Conservation (phyloP, 2,329 filamentous ascomycete species). For the Xylariomycetidae sp. region DNA sequence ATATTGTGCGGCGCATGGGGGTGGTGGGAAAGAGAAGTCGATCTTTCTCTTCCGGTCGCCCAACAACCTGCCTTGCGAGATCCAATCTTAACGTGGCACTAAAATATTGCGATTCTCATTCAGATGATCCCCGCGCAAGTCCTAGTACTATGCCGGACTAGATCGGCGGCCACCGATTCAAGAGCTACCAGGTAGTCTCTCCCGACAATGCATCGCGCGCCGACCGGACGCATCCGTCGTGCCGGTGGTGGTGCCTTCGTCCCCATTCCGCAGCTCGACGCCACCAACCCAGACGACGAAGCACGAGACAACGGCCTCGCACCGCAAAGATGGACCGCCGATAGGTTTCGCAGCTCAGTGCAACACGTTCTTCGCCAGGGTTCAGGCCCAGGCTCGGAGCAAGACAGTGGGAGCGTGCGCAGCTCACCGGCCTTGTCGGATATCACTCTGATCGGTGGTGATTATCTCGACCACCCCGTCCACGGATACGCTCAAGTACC, state of each 20-base stretch:
- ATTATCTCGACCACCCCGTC: constrained; percentile 17
- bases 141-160: constrained; percentile 3
- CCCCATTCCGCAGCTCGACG: constrained; percentile 17
- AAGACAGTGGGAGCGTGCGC: constrained; percentile 4
- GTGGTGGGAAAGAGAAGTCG: too few species aligned
- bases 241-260: constrained; percentile 10
- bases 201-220: constrained; percentile 10
- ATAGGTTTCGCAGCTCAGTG: constrained; percentile 16
- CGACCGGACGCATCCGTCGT: constrained; percentile 7
- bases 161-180: constrained; percentile 1
- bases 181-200: constrained; percentile 3
- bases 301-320: constrained; percentile 2
- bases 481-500: constrained; percentile 17
- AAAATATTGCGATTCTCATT: neutral
- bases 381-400: constrained; percentile 3
- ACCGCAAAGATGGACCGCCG: constrained; percentile 7
- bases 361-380: constrained; percentile 15
- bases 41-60: too few species aligned
- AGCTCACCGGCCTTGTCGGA: constrained; percentile 20
- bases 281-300: constrained; percentile 5
- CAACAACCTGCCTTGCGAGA: neutral
- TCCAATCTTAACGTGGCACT: neutral
- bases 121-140: neutral
- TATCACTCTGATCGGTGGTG: constrained; percentile 13
- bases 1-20: too few species aligned